Conservation (phyloP, 805 yeast species). For the Starmera dryadoides region DNA sequence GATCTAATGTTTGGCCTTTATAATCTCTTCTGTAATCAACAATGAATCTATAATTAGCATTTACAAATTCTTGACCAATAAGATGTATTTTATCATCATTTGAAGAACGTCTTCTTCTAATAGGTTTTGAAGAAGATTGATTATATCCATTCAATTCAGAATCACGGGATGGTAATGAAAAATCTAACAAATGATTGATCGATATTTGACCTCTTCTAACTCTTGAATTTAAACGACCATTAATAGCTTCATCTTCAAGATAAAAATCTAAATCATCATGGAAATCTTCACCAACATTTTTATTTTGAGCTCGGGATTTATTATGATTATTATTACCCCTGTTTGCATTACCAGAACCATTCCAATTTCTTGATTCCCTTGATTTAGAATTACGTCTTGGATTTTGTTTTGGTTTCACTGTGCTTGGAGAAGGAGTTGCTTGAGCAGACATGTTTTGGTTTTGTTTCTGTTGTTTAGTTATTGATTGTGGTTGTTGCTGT, state of each 20-base stretch:
- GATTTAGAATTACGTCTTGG: not conserved
- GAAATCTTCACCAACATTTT: not conserved
- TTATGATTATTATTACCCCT: not conserved
- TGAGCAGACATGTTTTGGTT: slow-evolving; percentile 13
- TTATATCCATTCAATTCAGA: slow-evolving; percentile 4
- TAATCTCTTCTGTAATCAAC: slow-evolving; percentile 59
- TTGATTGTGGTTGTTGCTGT: not conserved
- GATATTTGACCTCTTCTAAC: slow-evolving; percentile 38
- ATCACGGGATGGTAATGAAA: slow-evolving; percentile 38
- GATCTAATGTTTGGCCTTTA: slow-evolving; percentile 55
- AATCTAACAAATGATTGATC: slow-evolving; percentile 62
- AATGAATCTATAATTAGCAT: slow-evolving; percentile 78
- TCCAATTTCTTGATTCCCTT: not conserved
- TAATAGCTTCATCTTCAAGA: slow-evolving; percentile 26
- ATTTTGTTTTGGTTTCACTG: slow-evolving; percentile 3
- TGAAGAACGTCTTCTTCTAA: slow-evolving; percentile 21
- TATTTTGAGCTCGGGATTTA: not conserved
- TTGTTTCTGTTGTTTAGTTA: slow-evolving; percentile 1
- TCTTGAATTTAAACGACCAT: slow-evolving; percentile 24
- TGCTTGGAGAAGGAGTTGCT: slow-evolving; percentile 10
- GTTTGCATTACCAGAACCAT: not conserved
- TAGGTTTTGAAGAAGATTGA: slow-evolving; percentile 7
- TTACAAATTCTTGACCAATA: slow-evolving; percentile 63
- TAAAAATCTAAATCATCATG: slow-evolving; percentile 20
- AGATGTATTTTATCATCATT: slow-evolving; percentile 35